Conservation (phyloP, 2,329 filamentous ascomycete genomes). For the Triangularia setosa region DNA sequence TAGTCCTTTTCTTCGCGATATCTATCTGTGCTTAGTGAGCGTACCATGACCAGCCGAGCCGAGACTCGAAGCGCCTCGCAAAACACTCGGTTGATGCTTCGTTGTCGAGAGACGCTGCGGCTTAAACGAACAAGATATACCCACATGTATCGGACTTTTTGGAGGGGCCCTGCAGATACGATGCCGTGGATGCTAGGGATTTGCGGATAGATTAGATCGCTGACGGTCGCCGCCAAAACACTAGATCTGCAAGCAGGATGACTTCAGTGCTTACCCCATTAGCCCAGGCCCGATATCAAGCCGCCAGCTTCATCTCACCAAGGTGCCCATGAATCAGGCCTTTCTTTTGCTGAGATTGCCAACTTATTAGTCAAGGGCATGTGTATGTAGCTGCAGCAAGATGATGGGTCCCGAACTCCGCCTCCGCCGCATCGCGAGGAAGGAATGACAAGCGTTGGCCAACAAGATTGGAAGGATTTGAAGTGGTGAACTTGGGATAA, state of each 20-base stretch:
- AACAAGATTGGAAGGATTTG: slow-evolving; percentile 7
- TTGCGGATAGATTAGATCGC: neutral
- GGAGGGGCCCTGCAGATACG: neutral
- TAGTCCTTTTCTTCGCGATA: neutral
- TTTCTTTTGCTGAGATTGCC: too few species aligned
- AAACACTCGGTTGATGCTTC: too few species aligned
- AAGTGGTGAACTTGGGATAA: neutral
- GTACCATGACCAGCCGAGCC: neutral
- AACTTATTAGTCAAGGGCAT: too few species aligned
- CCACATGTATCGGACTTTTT: neutral
- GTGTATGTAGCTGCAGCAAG: neutral
- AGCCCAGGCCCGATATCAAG: neutral
- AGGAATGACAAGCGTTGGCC: neutral
- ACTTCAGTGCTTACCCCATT: neutral
- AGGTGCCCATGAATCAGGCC: neutral
- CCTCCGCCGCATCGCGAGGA: neutral
- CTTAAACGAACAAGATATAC: neutral
- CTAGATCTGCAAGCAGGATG: neutral
- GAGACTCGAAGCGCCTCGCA: neutral
- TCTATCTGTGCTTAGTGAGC: neutral
- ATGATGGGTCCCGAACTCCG: neutral
- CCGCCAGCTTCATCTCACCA: neutral
- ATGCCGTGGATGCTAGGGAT: neutral
- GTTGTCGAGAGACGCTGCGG: neutral
- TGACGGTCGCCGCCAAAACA: neutral